These are phyloP conservation scores for Tricharina praecox DNA, from an alignment of 495 filamentous ascomycete species.

Conservation along the genomic window DNA sequence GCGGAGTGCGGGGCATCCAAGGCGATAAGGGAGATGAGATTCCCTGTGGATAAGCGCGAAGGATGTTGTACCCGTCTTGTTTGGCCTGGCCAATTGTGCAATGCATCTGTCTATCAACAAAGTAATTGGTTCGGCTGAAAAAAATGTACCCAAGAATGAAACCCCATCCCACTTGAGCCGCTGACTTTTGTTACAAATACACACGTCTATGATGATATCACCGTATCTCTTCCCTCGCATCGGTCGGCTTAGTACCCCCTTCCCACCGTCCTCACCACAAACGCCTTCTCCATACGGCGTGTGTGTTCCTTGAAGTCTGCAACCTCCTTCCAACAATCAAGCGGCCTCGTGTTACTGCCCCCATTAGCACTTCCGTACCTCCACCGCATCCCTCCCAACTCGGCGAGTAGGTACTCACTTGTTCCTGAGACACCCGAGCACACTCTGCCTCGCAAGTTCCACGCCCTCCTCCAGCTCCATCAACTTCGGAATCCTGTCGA, in stretches of 20 bases:
- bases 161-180: too few species aligned
- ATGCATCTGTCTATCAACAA: too few species aligned
- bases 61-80: too few species aligned
- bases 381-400: slow-evolving; percentile 3
- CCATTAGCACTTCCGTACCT: background rate
- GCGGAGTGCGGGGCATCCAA: slow-evolving; percentile 21
- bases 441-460: slow-evolving; percentile 53
- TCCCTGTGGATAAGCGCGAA: background rate
- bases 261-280: slow-evolving; percentile 68
- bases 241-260: slow-evolving; percentile 11
- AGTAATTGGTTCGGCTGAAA: too few species aligned
- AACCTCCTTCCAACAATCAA: slow-evolving; percentile 94
- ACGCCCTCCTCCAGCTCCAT: slow-evolving; percentile 46
- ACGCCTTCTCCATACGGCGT: slow-evolving; percentile 61
- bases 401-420: slow-evolving; percentile 33
- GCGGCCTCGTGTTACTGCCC: slow-evolving; percentile 42
- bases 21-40: slow-evolving; percentile 3
- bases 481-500: slow-evolving; percentile 60
- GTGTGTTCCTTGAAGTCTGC: slow-evolving; percentile 79
- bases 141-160: too few species aligned
- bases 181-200: background rate
- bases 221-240: background rate
- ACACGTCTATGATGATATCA: background rate
- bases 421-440: slow-evolving; percentile 64
- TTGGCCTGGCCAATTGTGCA: background rate